A percentile compares a stretch with the other conserved stretches of the same genome.
Evolutionary conservation across 495 filamentous ascomycete species (phyloP).

Genomic region (Penicillium lagena): DNA sequence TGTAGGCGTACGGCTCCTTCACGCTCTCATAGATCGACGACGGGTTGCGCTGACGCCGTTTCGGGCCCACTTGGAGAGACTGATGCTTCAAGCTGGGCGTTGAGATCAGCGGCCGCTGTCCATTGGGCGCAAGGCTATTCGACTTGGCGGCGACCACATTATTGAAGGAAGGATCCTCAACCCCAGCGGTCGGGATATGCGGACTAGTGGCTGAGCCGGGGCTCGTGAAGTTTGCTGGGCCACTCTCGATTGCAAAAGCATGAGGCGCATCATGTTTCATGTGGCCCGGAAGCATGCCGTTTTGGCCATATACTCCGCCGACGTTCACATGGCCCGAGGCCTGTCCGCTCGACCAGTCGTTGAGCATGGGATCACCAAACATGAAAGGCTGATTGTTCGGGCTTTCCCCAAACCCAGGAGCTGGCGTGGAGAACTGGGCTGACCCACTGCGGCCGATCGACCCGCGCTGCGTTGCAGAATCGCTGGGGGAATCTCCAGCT

Average conservation of each 20-base stretch:
- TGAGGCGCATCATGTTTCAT: slow-evolving; percentile 50
- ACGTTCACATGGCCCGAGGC: slow-evolving; percentile 37
- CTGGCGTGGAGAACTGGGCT: slow-evolving; percentile 38
- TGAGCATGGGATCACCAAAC: slow-evolving; percentile 41
- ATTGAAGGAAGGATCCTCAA: slow-evolving; percentile 31
- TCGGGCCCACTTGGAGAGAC: slow-evolving; percentile 39
- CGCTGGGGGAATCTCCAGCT: slow-evolving; percentile 69
- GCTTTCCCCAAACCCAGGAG: slow-evolving; percentile 36
- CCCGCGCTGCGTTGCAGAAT: slow-evolving; percentile 45
- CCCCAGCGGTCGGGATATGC: slow-evolving; percentile 31
- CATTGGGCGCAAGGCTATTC: slow-evolving; percentile 30
- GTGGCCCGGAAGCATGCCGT: slow-evolving; percentile 33
- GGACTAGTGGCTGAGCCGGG: slow-evolving; percentile 48
- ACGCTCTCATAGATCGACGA: slow-evolving; percentile 84
- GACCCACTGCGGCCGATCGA: slow-evolving; percentile 44
- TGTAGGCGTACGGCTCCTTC: slow-evolving; percentile 85
- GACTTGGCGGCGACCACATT: slow-evolving; percentile 16
- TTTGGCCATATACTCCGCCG: slow-evolving; percentile 34
- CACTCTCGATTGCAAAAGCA: slow-evolving; percentile 68
- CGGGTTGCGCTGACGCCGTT: slow-evolving; percentile 61
- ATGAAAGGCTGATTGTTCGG: slow-evolving; percentile 41
- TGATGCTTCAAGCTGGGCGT: slow-evolving; percentile 41
- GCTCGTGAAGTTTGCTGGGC: slow-evolving; percentile 55
- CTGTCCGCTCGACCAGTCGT: slow-evolving; percentile 39
- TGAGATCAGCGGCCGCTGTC: slow-evolving; percentile 33